A percentile compares a stretch with the other conserved stretches of the same genome.
These are phyloP conservation scores for Quercus aquifolioides DNA, from an alignment of 306 rosid genomes.

Conservation along the genomic window DNA sequence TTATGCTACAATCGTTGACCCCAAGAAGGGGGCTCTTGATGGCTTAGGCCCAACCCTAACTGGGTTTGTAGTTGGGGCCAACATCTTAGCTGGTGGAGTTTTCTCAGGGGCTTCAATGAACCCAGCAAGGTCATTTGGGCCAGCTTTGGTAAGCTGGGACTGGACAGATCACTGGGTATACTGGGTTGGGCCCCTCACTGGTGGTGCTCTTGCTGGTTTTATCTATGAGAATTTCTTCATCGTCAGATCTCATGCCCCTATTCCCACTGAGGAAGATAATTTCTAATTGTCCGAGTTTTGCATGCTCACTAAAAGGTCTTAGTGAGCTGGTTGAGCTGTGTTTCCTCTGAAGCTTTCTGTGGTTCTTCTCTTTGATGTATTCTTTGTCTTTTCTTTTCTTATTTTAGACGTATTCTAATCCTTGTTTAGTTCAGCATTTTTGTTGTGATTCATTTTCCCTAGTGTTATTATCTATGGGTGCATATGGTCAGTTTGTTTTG, in stretches of 20 bases:
- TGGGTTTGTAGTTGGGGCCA: conserved; percentile 84
- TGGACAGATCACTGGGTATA: conserved; percentile 96
- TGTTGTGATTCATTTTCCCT: not conserved
- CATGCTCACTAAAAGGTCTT: too few relatives aligned
- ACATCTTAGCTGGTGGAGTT: conserved; percentile 79
- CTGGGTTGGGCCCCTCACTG: conserved; percentile 91
- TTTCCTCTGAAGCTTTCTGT: not conserved
- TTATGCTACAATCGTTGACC: too few relatives aligned
- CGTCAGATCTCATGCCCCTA: conserved; percentile 39
- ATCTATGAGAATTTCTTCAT: conserved; percentile 76
- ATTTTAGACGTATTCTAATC: too few relatives aligned
- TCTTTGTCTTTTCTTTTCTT: too few relatives aligned
- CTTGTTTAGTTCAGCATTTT: not conserved
- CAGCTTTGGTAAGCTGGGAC: conserved; percentile 69
- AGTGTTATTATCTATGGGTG: too few relatives aligned
- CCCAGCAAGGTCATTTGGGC: conserved; percentile 90
- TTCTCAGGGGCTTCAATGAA: conserved; percentile 85
- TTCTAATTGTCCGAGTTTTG: not conserved
- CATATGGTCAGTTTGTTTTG: too few relatives aligned
- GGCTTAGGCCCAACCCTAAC: conserved; percentile 72
- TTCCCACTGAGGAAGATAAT: conserved; percentile 34
- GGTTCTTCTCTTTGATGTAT: too few relatives aligned
- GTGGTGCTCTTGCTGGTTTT: conserved; percentile 81
- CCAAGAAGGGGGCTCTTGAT: conserved; percentile 46
- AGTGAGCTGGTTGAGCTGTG: not conserved